These are phyloP conservation scores for Uronychia binucleata DNA, from an alignment of 73 alveolate species.

Conservation along the genomic window DNA sequence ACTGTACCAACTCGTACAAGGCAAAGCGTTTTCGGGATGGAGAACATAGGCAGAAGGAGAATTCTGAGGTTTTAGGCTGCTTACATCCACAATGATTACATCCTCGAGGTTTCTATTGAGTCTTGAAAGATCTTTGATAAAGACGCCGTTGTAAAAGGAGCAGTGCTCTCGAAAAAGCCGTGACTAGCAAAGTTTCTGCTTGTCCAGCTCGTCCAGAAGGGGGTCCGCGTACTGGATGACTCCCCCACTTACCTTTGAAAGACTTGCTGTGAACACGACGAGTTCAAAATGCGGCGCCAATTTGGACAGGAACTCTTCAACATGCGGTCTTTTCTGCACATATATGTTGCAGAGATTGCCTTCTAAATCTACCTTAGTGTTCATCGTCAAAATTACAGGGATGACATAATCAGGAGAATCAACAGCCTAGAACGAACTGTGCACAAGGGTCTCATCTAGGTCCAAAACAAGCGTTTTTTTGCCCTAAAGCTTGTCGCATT, in stretches of 20 bases:
- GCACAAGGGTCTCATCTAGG: constrained; percentile 86
- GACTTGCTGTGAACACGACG: constrained; percentile 69
- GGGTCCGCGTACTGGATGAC: constrained; percentile 90
- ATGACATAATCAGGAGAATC: constrained; percentile 41
- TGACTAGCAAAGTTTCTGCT: constrained; percentile 46
- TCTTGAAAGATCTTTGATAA: constrained; percentile 78
- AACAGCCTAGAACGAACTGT: constrained; percentile 49
- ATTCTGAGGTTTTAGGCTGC: constrained; percentile 12
- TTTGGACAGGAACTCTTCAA: constrained; percentile 41
- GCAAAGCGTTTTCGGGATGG: constrained; percentile 78
- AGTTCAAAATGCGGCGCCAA: constrained; percentile 59
- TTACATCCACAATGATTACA: constrained; percentile 72
- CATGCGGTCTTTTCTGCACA: constrained; percentile 66
- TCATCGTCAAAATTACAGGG: constrained; percentile 10
- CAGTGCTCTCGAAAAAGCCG: constrained; percentile 91
- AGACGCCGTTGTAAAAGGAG: constrained; percentile 73
- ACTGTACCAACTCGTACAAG: constrained; percentile 65
- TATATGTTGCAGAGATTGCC: constrained; percentile 53
- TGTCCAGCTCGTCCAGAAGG: constrained; percentile 78
- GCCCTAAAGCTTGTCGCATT: too few relatives aligned
- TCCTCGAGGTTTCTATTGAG: constrained; percentile 81
- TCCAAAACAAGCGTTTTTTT: constrained; percentile 75
- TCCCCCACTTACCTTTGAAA: constrained; percentile 26
- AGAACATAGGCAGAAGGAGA: constrained; percentile 75
- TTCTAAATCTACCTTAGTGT: constrained; percentile 32